Base-by-base conservation (phyloP, 192 early-diverging fungal genomes). In the Backusella westeae region DNA sequence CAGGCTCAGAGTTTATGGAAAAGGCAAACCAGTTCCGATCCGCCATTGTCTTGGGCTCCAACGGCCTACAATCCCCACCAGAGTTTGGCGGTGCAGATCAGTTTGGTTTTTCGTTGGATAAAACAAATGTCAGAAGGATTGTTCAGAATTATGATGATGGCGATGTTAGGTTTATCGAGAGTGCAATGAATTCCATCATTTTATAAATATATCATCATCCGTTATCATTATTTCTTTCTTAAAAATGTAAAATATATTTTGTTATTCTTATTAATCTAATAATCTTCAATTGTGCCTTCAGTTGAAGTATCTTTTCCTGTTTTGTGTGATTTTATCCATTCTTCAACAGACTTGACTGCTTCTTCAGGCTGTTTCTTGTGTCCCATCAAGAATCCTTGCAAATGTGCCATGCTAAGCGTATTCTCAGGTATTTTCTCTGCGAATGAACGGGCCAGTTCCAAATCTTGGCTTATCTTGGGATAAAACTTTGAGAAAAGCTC, bases 401-500 rank as follows among this genome's bases (percentile, higher is more conserved):
- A 68, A 21, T 86, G 83, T 1, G 87, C 87, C 72, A 86, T 86
- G 23, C 83, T 85, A 59, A 81, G 85, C n/a, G 39, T 71, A 32
- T 79, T 73, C 29, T 88, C 82, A 0, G 87, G 87, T 49, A 88
- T 81, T 10, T 53, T 77, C 1, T 72, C 56, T 1, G 87, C 72
- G 39, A 88, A 88, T 44, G 59, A 72, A 1, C 69, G n/a, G 15
- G 85, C 77, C 49, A 88, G 35, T 34, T 41, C 23, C 15, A 67
- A 71, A 0, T 79, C 79, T 34, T 81, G 67, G 0, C 67, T 39
- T 9, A 77, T 14, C 23, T 79, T 77, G 23, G 86, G 86, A 74
- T 86, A 94, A 72, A 94, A 94, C 70, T 88, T 86, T 69, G 85
- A 80, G 71, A 94, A 94, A 71, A 94, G 86, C 44, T 87, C 85